Evolutionary conservation across 192 early-diverging fungal genomes (phyloP), one percentile per base, ranked within the genome.

Genomic region (Coemansia erecta): DNA sequence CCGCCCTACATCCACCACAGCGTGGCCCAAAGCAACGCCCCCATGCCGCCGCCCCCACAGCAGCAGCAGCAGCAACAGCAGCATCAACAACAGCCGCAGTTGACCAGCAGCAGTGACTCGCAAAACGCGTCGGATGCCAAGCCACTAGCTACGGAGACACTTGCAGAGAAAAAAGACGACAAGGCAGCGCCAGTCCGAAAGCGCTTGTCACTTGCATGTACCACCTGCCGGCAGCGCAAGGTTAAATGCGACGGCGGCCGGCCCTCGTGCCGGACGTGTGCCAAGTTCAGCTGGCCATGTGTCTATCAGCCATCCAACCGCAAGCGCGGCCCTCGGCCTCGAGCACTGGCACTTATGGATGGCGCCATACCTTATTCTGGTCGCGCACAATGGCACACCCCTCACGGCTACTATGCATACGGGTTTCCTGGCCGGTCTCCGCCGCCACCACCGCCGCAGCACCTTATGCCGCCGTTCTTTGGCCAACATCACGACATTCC

Each of bases 161-260:
- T 50, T 8, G 18, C 61, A 4, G 76, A 73, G 39, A 54, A 37
- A 13, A 72, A 79, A 44, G 69, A 79, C 52, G 70, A 79, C 58
- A 79, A 73, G 55, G 47, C 66, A 4, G 68, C 70, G 19, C 77
- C 77, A 0, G 77, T 80, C 9, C 66, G 77, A n/a, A 80, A 80
- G 56, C 71, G 77, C 14, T 61, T 80, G 33, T 80, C 77, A 46
- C 77, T 80, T 9, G 77, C 77, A 48, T 80, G 77, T 58, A 80
- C 77, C 12, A 80, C 77, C 17, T 80, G 77, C 41, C 70, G 77
- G 0, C 77, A 80, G 67, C 66, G 77, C 45, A 80, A 80, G 86
- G 85, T 92, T 56, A 91, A 90, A 64, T 92, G 91, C 73, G 89
- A 94, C 65, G 94, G 94, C 31, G 79, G 66, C 3, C 85, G 89